Evolutionary conservation across 805 yeast genomes (phyloP).

Genomic region (Kazachstania viticola): DNA sequence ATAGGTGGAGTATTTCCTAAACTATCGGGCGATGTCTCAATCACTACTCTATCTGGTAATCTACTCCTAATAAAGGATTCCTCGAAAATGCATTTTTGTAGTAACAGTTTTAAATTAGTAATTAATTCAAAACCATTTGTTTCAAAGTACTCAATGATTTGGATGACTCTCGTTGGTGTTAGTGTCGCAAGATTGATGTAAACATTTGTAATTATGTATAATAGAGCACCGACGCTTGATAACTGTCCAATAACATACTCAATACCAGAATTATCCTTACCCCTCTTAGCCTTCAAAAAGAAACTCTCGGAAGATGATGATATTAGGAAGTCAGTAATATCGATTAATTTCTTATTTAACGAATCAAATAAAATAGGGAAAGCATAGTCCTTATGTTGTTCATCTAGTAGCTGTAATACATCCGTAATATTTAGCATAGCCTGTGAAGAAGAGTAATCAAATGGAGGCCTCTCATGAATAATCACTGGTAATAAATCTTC

Average conservation of each 20-base stretch:
- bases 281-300: constrained; percentile 14
- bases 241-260: constrained; percentile 15
- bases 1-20: constrained; percentile 32
- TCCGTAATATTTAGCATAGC: constrained; percentile 43
- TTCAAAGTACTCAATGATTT: constrained; percentile 18
- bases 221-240: constrained; percentile 30
- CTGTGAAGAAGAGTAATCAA: constrained; percentile 46
- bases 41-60: constrained; percentile 38
- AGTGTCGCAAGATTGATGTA: constrained; percentile 43
- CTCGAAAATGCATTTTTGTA: constrained; percentile 43
- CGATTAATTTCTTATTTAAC: constrained; percentile 24
- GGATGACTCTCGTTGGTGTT: constrained; percentile 33
- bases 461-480: constrained; percentile 43
- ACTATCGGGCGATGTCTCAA: constrained; percentile 27
- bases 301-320: constrained; percentile 16
- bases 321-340: constrained; percentile 19
- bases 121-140: constrained; percentile 32
- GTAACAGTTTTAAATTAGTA: constrained; percentile 33
- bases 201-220: constrained; percentile 44
- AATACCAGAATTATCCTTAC: constrained; percentile 5
- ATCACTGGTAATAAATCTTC: constrained; percentile 39
- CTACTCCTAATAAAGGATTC: constrained; percentile 40
- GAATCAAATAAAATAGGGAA: constrained; percentile 27
- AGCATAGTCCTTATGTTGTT: constrained; percentile 40
- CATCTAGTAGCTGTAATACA: constrained; percentile 45